Evolutionary conservation across 331 rosid species (phyloP), one percentile per base, ranked within the genome.

Genomic region (Rosa hybrid): DNA sequence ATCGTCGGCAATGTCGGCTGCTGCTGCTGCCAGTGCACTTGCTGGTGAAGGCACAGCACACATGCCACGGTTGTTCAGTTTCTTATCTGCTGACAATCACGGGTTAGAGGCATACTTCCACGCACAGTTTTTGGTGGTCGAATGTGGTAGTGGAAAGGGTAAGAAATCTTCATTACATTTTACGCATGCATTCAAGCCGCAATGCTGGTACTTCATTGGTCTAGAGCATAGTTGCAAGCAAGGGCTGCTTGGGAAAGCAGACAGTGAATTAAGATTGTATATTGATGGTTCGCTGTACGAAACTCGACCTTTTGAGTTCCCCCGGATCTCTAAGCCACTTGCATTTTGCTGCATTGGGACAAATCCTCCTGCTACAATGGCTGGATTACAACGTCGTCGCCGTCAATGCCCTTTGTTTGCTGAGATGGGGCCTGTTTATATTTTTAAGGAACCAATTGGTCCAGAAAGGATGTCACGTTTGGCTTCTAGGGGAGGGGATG

Each of bases 1-100:
- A 83, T 91, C 99, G 21, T 96, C 99, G 60, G 99, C 98, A 71
- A 90, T 96, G 97, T 96, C 99, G 45, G 98, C 99, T 83, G 99
- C 99, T 39, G 99, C 99, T 13, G 99, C 99, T 60, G 99, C 99
- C 78, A 93, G 99, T 84, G 99, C 98, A 50, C 99, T 96, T 75
- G 96, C 98, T 65, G 99, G 98, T 75, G 99, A 96, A 90, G 98
- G 99, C 80, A 96, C 98, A 46, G 90, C 92, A 34, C 98, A 93
- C 90, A 96, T 96, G 99, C 99, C 99, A 3, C 89, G 99, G 48
- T 84, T 96, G 53, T 96, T 96, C 77, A 93, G 99, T 86, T 96
- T 96, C 89, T 86, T 96, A 78, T 90, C 99, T 83, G 86, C 98
- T 84, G 99, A 96, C 87, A 96, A 93, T 89, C 97, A 91, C 81